Evolutionary conservation across 1,284 basidiomycete genomes (phyloP), one percentile per base, ranked within the genome.

Genomic region (Pascua sp.): DNA sequence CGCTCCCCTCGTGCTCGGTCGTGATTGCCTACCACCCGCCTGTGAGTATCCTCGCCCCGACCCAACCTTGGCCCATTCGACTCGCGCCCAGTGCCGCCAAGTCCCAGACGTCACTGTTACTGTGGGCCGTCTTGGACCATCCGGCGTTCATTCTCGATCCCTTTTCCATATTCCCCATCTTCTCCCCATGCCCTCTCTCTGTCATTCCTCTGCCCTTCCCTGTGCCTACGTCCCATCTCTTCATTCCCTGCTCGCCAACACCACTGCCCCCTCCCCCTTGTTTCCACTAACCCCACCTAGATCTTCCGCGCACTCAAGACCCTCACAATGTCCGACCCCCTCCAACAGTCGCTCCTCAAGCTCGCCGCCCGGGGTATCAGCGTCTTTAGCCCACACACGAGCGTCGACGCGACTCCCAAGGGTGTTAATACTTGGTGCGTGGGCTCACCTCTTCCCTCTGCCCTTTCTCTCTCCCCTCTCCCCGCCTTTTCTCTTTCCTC

Each of bases 21-120:
- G 86, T 95, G 53, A 81, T 98, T 32, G 81, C 91, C 15, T 98
- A 97, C 78, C 92, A 95, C 72, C 89, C 91, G 5, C 84, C 90
- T 1, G 73, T 74, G 41, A 57, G 71, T n/a, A n/a, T n/a, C n/a
- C n/a, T 32, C 24, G 24, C 3, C 24, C 24, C 24, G 24, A 32
- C 24, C 24, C 24, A n/a, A n/a, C n/a, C 24, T 32, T 32, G 24
- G 24, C 24, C n/a, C 24, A 32, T 32, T n/a, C n/a, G n/a, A n/a
- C n/a, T n/a, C n/a, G n/a, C n/a, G 24, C 7, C 24, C 24, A 32
- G n/a, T 32, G 24, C 24, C 24, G 7, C 24, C 24, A 32, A 32
- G 24, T 32, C 24, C 24, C 24, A 32, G 24, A 3, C 24, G 24
- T 7, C 24, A 32, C 7, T 32, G 24, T 32, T 32, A 32, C 7